Conservation (phyloP, 2,329 filamentous ascomycete species). For the Fusarium lateritium region DNA sequence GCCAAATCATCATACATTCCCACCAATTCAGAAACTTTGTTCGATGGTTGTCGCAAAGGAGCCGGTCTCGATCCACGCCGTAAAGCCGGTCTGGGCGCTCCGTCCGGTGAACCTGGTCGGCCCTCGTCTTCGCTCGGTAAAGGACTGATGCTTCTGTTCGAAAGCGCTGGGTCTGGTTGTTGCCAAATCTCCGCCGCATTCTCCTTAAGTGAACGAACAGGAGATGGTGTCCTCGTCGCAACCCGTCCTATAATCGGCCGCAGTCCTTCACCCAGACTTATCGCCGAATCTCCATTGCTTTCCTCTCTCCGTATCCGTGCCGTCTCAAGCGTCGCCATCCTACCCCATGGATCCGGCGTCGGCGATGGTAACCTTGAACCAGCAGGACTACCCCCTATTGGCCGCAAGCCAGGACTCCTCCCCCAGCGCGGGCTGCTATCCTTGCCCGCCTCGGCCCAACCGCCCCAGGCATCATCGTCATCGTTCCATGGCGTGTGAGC, state of each 20-base stretch:
- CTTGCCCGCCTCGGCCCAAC: slow-evolving; percentile 53
- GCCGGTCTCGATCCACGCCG: slow-evolving; percentile 21
- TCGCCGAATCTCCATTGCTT: slow-evolving; percentile 51
- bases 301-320: slow-evolving; percentile 37
- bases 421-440: slow-evolving; percentile 52
- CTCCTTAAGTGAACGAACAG: slow-evolving; percentile 26
- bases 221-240: slow-evolving; percentile 32
- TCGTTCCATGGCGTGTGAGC: slow-evolving; percentile 52
- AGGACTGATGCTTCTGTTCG: slow-evolving; percentile 26
- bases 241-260: slow-evolving; percentile 28
- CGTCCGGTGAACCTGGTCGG: slow-evolving; percentile 40
- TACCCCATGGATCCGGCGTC: slow-evolving; percentile 48
- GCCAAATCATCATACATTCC: slow-evolving; percentile 65
- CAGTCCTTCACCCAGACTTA: slow-evolving; percentile 46
- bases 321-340: slow-evolving; percentile 38
- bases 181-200: slow-evolving; percentile 42
- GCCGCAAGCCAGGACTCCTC: slow-evolving; percentile 53
- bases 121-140: slow-evolving; percentile 29
- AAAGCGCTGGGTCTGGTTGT: slow-evolving; percentile 18
- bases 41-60: slow-evolving; percentile 49
- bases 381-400: slow-evolving; percentile 46
- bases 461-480: slow-evolving; percentile 55
- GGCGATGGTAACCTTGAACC: slow-evolving; percentile 50
- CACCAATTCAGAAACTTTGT: slow-evolving; percentile 67
- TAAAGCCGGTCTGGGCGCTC: slow-evolving; percentile 35